Evolutionary conservation across 345 rosid species (phyloP).

Genomic region (Gynandropsis gynandra): DNA sequence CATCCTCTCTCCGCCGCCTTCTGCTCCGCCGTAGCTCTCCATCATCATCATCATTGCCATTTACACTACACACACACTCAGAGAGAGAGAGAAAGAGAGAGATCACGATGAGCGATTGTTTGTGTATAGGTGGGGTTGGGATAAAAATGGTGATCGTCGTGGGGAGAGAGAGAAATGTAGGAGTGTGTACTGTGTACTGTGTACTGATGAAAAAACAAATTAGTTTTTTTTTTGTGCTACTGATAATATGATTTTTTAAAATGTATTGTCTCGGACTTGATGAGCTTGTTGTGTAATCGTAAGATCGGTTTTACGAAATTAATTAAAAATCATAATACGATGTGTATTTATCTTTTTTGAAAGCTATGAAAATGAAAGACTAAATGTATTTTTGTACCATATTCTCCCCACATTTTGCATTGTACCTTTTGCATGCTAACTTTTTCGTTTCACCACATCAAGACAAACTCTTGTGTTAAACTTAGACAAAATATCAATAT

Average conservation of each 20-base stretch:
- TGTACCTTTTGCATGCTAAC: neutral
- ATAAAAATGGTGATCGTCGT: slow-evolving; percentile 33
- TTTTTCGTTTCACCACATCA: slow-evolving; percentile 7
- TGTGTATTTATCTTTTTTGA: too few relatives aligned
- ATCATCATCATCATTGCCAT: slow-evolving; percentile 18
- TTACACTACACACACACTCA: too few relatives aligned
- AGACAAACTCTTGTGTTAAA: neutral
- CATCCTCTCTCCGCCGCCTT: slow-evolving; percentile 48
- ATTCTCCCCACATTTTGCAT: too few relatives aligned
- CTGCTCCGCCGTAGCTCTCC: slow-evolving; percentile 23
- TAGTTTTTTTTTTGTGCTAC: too few relatives aligned
- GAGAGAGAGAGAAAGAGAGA: slow-evolving; percentile 15
- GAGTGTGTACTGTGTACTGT: slow-evolving; percentile 15
- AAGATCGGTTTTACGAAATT: too few relatives aligned
- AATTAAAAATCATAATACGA: too few relatives aligned
- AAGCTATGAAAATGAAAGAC: too few relatives aligned
- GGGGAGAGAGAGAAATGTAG: neutral
- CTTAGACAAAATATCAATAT: neutral
- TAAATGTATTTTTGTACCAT: too few relatives aligned
- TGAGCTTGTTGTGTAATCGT: too few relatives aligned
- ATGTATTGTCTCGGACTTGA: too few relatives aligned
- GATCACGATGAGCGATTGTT: slow-evolving; percentile 13
- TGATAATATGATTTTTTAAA: too few relatives aligned
- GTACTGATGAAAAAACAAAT: neutral
- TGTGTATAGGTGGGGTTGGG: slow-evolving; percentile 23